These are phyloP conservation scores for Candida golubevii DNA, from an alignment of 805 yeast species.

Conservation along the genomic window DNA sequence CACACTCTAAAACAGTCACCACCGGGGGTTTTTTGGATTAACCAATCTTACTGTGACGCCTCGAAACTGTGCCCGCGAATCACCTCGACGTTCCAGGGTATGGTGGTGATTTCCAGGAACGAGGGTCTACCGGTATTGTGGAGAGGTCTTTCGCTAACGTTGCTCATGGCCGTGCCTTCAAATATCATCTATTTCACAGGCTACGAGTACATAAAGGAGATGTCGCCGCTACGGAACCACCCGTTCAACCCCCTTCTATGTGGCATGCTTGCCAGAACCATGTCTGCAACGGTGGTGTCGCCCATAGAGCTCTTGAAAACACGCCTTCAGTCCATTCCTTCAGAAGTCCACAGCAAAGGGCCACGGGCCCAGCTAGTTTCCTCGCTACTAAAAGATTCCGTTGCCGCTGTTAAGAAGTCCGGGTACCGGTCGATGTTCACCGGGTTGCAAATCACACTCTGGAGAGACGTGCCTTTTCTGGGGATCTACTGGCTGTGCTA, in stretches of 20 bases:
- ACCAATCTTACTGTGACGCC: slow-evolving; percentile 33
- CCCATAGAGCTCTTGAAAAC: slow-evolving; percentile 89
- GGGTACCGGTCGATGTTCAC: slow-evolving; percentile 72
- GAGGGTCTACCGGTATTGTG: slow-evolving; percentile 82
- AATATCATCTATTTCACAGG: slow-evolving; percentile 93
- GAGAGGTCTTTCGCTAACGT: slow-evolving; percentile 81
- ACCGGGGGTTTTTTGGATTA: slow-evolving; percentile 30
- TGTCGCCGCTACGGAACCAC: slow-evolving; percentile 40
- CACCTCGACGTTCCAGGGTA: slow-evolving; percentile 72
- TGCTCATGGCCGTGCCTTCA: slow-evolving; percentile 87
- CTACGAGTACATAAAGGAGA: slow-evolving; percentile 78
- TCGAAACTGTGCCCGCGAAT: slow-evolving; percentile 43
- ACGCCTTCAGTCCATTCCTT: slow-evolving; percentile 82
- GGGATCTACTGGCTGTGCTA: slow-evolving; percentile 93
- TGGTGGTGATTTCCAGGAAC: slow-evolving; percentile 54
- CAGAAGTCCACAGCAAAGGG: slow-evolving; percentile 22
- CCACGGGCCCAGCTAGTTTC: slow-evolving; percentile 29
- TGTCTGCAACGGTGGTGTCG: slow-evolving; percentile 81
- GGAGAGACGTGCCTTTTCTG: slow-evolving; percentile 97
- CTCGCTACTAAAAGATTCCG: slow-evolving; percentile 52
- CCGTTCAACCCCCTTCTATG: slow-evolving; percentile 78
- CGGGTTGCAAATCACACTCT: slow-evolving; percentile 82
- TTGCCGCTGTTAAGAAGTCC: slow-evolving; percentile 42
- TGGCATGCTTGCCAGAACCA: slow-evolving; percentile 76
- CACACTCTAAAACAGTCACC: background rate